phyloP scores from a whole-genome alignment of 371 early-diverging fungal species.

The Haplosporangium sp. region DNA sequence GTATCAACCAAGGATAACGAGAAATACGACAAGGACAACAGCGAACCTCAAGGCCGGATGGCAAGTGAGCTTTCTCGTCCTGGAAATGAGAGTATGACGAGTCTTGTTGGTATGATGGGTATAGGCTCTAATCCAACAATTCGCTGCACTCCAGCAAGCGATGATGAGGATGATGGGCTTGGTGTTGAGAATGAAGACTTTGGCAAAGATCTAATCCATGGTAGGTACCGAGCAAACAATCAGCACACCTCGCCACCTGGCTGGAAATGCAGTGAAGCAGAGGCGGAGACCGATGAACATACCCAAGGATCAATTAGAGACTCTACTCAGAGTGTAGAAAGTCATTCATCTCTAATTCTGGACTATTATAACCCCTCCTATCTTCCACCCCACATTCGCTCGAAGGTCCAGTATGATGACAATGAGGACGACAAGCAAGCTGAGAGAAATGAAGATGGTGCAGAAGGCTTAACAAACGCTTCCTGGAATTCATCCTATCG shows the following conservation, averaged over 20 bases:
- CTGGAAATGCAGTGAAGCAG: neutral
- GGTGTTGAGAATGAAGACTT: neutral
- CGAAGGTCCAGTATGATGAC: neutral
- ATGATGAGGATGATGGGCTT: constrained; percentile 22
- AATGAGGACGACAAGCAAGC: neutral
- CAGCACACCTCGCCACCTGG: neutral
- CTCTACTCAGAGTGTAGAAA: constrained; percentile 23
- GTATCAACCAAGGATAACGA: constrained; percentile 21
- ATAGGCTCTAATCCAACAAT: constrained; percentile 41
- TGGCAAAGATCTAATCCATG: neutral
- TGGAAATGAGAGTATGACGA: constrained; percentile 28
- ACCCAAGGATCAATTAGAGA: constrained; percentile 4
- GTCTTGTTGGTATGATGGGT: constrained; percentile 46
- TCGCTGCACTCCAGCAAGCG: constrained; percentile 31
- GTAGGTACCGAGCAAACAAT: neutral
- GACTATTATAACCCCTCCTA: constrained; percentile 34
- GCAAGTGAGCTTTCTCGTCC: constrained; percentile 23
- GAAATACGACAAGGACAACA: constrained; percentile 3
- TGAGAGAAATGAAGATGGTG: neutral
- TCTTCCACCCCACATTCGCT: constrained; percentile 14
- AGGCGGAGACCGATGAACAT: neutral
- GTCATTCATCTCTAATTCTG: constrained; percentile 34
- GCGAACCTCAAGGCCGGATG: constrained; percentile 21
- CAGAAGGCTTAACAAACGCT: neutral
- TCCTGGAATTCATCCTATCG: neutral